Conservation (phyloP, 805 yeast species). For the Spathaspora girioi region DNA sequence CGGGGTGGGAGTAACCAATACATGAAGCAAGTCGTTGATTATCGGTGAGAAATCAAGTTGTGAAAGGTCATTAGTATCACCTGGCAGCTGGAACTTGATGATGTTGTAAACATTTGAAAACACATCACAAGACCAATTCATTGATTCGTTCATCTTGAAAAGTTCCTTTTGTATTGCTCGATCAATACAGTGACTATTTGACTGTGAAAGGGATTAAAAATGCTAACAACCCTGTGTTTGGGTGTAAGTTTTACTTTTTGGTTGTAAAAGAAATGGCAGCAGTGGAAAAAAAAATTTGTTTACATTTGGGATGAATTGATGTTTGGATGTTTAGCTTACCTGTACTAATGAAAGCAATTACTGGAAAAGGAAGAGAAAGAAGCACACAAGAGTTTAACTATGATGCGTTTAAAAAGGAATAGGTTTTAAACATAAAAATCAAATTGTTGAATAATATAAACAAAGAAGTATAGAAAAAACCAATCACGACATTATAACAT, state of each 20-base stretch:
- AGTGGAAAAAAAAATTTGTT: background rate
- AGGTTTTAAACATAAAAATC: too few relatives aligned
- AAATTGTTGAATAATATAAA: too few relatives aligned
- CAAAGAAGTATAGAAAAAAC: background rate
- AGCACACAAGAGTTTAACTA: too few relatives aligned
- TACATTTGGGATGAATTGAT: background rate
- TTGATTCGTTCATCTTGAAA: conserved; percentile 4
- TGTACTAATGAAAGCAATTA: too few relatives aligned
- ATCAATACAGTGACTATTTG: background rate
- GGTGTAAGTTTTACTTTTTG: background rate
- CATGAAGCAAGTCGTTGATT: conserved; percentile 40
- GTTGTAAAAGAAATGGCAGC: background rate
- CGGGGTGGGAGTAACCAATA: conserved; percentile 42
- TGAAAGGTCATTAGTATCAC: conserved; percentile 17
- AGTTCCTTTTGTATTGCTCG: background rate
- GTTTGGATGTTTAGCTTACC: background rate
- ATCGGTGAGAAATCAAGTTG: conserved; percentile 24
- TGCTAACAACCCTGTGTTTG: background rate
- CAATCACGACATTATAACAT: background rate
- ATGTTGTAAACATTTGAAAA: conserved; percentile 46
- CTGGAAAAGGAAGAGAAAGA: too few relatives aligned
- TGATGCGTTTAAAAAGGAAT: too few relatives aligned
- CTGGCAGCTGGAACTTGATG: conserved; percentile 22
- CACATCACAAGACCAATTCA: conserved; percentile 38
- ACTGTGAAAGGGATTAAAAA: too few relatives aligned